Base-by-base conservation (phyloP, 441 rosid species). In the Bocquillonia castaneifolia region DNA sequence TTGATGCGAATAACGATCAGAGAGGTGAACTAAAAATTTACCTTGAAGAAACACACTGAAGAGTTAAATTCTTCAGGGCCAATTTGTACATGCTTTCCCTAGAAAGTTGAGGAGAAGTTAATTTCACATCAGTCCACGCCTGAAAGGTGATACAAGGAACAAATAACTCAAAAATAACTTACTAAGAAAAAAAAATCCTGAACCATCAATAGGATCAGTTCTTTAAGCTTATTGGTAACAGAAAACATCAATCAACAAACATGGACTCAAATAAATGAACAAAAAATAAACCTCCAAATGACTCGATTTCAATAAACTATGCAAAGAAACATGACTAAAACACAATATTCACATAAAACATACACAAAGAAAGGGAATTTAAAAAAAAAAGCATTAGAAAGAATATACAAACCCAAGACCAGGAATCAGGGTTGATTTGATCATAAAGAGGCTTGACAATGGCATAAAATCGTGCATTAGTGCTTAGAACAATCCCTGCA, bases 51-150 rank as follows among this genome's bases (percentile, higher is more conserved):
- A 78, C 84, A 60, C 75, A 71, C 69, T 88, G 91, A 70, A 95
- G 88, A 57, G 77, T 81, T 63, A 83, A 81, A 71, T 82, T 72
- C 67, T 86, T 89, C 66, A 88, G 72, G 8, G 95, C 86, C 76
- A 95, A 59, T 77, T 92, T 95, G 71, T 81, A 95, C 70, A 59
- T 77, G 89, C 86, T 87, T 81, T 92, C 95, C 81, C 99, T 86
- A 67, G 82, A 77, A 62, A 95, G 91, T 78, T 95, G 98, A 50
- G 99, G 97, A 60, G 99, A 90, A 36, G 93, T 86, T 75, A 95
- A 74, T 76, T 90, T 95, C 69, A 90, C 88, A 83, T 95, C 96
- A 14, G 86, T 83, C 95, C 93, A 92, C 40, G 76, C 74, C 98
- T 94, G 85, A 56, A 68, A 73, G 31, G 54, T 12, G 26, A 69